Evolutionary conservation across 192 early-diverging fungal species (phyloP).

Genomic region (Mortierella claussenii): DNA sequence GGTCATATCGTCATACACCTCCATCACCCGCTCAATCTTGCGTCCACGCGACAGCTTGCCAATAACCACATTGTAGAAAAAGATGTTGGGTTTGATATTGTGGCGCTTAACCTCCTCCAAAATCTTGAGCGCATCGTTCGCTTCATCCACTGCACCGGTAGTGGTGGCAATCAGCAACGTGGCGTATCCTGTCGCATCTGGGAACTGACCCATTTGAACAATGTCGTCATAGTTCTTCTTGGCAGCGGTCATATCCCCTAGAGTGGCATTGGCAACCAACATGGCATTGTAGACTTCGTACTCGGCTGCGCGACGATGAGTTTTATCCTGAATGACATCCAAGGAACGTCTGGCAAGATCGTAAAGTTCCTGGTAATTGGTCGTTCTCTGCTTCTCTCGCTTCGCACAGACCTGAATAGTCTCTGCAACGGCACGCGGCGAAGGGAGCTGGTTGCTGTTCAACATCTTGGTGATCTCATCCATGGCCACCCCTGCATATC

Average conservation of each 20-base stretch:
- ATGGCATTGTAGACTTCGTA: conserved; percentile 62
- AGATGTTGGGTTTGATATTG: conserved; percentile 63
- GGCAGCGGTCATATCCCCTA: conserved; percentile 59
- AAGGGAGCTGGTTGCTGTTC: conserved; percentile 27
- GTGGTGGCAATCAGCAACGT: conserved; percentile 61
- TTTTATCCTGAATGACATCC: conserved; percentile 13
- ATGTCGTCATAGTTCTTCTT: conserved; percentile 66
- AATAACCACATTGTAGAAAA: conserved; percentile 70
- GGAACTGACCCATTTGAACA: conserved; percentile 52
- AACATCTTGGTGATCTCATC: conserved; percentile 43
- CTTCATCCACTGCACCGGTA: conserved; percentile 62
- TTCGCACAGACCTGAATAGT: conserved; percentile 52
- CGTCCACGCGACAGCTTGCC: conserved; percentile 69
- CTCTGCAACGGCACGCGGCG: conserved; percentile 37
- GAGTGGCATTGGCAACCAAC: conserved; percentile 59
- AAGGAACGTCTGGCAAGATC: conserved; percentile 23
- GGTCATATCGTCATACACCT: conserved; percentile 68
- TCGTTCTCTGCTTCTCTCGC: conserved; percentile 36
- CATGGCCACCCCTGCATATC: conserved; percentile 44
- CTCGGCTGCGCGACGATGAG: conserved; percentile 35
- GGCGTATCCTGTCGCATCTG: conserved; percentile 65
- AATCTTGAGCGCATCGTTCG: conserved; percentile 61
- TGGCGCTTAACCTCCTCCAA: conserved; percentile 65
- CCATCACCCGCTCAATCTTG: conserved; percentile 61
- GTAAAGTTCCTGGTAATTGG: conserved; percentile 37